Conservation (phyloP, 2,329 filamentous ascomycete genomes). For the Xylaria sp. region DNA sequence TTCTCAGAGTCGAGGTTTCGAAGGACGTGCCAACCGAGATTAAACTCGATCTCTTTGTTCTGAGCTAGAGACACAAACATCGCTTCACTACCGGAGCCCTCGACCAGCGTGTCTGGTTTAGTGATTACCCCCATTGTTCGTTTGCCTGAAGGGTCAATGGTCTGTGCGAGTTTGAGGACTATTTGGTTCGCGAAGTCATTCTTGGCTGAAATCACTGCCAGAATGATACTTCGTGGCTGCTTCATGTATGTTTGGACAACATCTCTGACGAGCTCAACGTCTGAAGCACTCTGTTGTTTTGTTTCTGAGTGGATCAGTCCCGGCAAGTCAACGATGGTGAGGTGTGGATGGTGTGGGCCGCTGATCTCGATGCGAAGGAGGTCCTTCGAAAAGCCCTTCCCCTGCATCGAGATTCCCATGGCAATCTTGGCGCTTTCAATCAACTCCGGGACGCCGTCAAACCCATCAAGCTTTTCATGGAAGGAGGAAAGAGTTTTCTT, state of each 20-base stretch:
- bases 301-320: slow-evolving; percentile 64
- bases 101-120: slow-evolving; percentile 56
- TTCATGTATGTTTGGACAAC: slow-evolving; percentile 68
- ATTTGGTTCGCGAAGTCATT: slow-evolving; percentile 69
- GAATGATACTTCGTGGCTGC: slow-evolving; percentile 66
- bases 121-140: slow-evolving; percentile 64
- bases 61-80: slow-evolving; percentile 56
- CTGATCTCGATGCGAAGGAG: slow-evolving; percentile 61
- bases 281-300: slow-evolving; percentile 58
- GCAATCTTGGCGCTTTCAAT: slow-evolving; percentile 55
- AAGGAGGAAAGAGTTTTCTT: slow-evolving; percentile 42
- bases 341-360: slow-evolving; percentile 60
- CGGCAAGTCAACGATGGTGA: slow-evolving; percentile 70
- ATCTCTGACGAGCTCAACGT: slow-evolving; percentile 58
- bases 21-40: slow-evolving; percentile 65
- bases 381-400: slow-evolving; percentile 58
- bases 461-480: slow-evolving; percentile 45
- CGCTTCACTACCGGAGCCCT: slow-evolving; percentile 55
- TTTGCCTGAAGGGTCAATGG: slow-evolving; percentile 47
- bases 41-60: slow-evolving; percentile 60
- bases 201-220: slow-evolving; percentile 68
- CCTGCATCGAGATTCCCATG: slow-evolving; percentile 60
- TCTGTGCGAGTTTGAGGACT: slow-evolving; percentile 62
- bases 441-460: slow-evolving; percentile 50
- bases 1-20: slow-evolving; percentile 58